These are phyloP conservation scores for Breviolum minutum DNA, from an alignment of 73 alveolate species.

Conservation along the genomic window DNA sequence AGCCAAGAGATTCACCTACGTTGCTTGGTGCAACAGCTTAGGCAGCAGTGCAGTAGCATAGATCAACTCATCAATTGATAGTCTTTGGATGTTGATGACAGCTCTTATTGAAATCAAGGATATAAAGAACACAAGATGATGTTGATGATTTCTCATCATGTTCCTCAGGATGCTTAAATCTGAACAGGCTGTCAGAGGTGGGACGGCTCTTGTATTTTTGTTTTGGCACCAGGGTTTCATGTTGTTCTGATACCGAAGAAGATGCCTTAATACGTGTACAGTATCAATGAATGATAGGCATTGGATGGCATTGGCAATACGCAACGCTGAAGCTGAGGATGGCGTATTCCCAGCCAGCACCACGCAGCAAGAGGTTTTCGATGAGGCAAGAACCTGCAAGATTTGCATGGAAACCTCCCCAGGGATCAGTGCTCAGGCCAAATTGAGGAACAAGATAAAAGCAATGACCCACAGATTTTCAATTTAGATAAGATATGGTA, in stretches of 20 bases:
- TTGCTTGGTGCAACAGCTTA: not conserved
- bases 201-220: too few relatives aligned
- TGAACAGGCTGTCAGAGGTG: too few relatives aligned
- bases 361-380: slow-evolving; percentile 38
- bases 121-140: not conserved
- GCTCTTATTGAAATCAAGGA: not conserved
- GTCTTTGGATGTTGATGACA: not conserved
- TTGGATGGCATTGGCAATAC: too few relatives aligned
- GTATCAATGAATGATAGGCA: too few relatives aligned
- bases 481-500: not conserved
- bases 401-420: not conserved
- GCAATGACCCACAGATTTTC: not conserved
- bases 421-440: not conserved
- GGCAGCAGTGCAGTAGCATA: too few relatives aligned
- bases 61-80: not conserved
- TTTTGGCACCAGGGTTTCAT: too few relatives aligned
- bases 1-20: slow-evolving; percentile 27
- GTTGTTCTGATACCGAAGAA: too few relatives aligned
- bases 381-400: not conserved
- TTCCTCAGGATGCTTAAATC: too few relatives aligned
- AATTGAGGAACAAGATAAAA: not conserved
- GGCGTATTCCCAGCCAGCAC: slow-evolving; percentile 33
- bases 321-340: not conserved
- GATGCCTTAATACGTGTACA: too few relatives aligned
- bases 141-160: not conserved